These are phyloP conservation scores for Diaporthe aspalathi DNA, from an alignment of 2,329 filamentous ascomycete species.

Conservation along the genomic window DNA sequence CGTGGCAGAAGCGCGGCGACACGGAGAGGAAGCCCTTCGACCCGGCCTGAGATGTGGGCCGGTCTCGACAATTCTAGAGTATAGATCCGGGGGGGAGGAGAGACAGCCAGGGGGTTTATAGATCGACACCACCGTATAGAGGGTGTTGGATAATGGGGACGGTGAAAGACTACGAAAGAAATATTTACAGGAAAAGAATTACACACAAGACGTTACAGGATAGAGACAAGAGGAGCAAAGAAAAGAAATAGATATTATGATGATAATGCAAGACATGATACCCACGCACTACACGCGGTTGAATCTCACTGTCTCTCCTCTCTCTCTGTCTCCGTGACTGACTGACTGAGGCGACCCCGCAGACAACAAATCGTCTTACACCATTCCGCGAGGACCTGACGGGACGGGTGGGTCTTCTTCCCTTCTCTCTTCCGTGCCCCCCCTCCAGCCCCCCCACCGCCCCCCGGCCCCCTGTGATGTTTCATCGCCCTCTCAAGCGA, in stretches of 20 bases:
- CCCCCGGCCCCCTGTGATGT: neutral
- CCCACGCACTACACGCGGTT: neutral
- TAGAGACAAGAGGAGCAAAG: neutral
- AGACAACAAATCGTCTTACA: neutral
- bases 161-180: neutral
- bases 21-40: slow-evolving; percentile 31
- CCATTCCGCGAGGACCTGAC: neutral
- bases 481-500: no score
- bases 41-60: neutral
- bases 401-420: neutral
- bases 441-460: no score
- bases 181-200: slow-evolving; percentile 9
- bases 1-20: slow-evolving; percentile 18
- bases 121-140: no score
- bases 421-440: neutral
- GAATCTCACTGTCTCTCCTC: no score
- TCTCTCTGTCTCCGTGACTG: no score
- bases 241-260: neutral
- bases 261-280: slow-evolving; percentile 14
- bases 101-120: no score
- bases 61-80: slow-evolving; percentile 1
- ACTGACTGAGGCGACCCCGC: no score
- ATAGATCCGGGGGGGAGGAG: neutral
- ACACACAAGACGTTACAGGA: neutral
- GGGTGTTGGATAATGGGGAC: neutral